Evolutionary conservation across 78 protist species (phyloP), one percentile per base, ranked within the genome.

Genomic region (Dictyostelium citrinum): DNA sequence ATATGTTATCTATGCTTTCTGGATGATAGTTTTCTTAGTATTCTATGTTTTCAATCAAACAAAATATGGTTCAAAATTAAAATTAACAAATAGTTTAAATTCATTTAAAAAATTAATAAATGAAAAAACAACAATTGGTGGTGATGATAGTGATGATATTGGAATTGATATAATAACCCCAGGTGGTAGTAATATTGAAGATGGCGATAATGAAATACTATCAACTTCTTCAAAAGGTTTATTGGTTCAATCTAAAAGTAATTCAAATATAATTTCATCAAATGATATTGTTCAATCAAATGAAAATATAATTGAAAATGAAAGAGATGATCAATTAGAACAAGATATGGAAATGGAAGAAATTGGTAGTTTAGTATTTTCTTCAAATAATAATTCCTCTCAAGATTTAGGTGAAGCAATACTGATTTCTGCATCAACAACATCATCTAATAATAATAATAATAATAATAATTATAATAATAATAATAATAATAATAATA

Each of bases 401-500:
- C 77, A 70, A 70, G 77, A 70, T 70, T 70, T 70, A 4, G 43
- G 43, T 33, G 77, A 70, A 70, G 45, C 77, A 16, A 70, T 33
- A 70, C 17, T 70, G 20, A 20, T 16, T 2, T 31, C n/a, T n/a
- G n/a, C 43, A 22, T 58, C 68, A 58, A 20, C 67, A 17, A 22
- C 70, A 64, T 64, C 71, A 9, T 14, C 24, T 11, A 60, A 24
- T 60, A 27, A 67, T 27, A 5, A 67, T 5, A 39, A 5, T 7
- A 39, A 39, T 39, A 39, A 39, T 39, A 68, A 31, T 31, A 24
- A 31, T 12, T 14, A 67, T 3, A 29, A 29, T 31, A 29, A 27
- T 29, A 29, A 67, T 29, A 67, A 29, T 31, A 24, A 31, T 12
- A 29, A 67, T 3, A 29, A 29, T 31, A 29, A 27, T 29, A 29